Base-by-base conservation (phyloP, 2,329 filamentous ascomycete genomes). In the Nothophoma quercina region DNA sequence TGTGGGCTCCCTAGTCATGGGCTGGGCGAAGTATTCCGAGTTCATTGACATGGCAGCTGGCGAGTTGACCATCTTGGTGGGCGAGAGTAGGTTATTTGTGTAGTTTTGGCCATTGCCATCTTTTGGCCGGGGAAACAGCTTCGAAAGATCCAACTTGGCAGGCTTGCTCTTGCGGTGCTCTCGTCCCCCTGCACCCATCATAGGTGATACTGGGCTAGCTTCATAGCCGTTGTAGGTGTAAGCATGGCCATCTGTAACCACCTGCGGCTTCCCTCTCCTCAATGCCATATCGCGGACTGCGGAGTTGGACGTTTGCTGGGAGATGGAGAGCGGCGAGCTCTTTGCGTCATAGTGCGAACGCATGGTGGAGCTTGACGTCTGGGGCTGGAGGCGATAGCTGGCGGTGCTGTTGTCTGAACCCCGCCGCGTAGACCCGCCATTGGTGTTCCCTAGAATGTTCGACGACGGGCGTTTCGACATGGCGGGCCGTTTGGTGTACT, bases 231-330 rank as follows among this genome's bases (percentile, higher is more conserved):
- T 49, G 38, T 58, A 55, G 29, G 51, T 46, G 21, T 54, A 38
- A 41, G 62, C 55, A 30, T 50, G 42, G 28, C 43, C 19, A 21
- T 44, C 26, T 19, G 45, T 50, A 30, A 70, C 40, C 5, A 71
- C 58, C 18, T 59, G 64, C 7, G 72, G 68, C 16, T 69, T 60
- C 7, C 75, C 75, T 64, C 77, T 75, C 46, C 73, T 64, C 38
- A 77, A 59, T 7, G 73, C 76, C 68, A 72, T 75, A 45, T 79
- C 77, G 36, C 76, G 71, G 7, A 77, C 70, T 7, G 77, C 73
- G 33, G 78, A 79, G 34, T 71, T 71, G 18, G 76, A 78, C 4
- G 75, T 78, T 52, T 79, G 77, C 64, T 79, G 77, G 0, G 77
- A 77, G 25, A 79, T 71, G 35, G 69, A 64, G 22, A 75, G 60